Evolutionary conservation across 352 stramenopile species (phyloP), one percentile per base, ranked within the genome.

Genomic region (Paralagenidium karlingii): DNA sequence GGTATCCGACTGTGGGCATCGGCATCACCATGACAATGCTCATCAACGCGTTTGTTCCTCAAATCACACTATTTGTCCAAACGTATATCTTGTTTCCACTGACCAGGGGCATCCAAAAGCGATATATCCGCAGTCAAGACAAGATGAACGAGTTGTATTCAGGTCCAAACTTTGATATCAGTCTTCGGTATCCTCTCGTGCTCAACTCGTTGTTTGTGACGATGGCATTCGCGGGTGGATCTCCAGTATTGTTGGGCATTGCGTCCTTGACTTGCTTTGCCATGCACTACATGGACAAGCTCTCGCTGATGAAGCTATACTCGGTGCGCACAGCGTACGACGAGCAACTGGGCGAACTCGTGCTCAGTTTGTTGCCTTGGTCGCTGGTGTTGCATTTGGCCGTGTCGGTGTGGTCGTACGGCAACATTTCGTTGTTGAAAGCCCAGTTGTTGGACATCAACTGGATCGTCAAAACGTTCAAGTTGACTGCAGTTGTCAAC

Each of bases 161-260:
- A 0, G 76, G 71, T 0, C 74, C 71, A 6, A 24, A 49, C 9
- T 90, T 93, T 34, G 67, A 88, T 32, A 74, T 89, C 37, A 69
- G 74, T 8, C 47, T 89, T 27, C 62, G 75, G 21, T 93, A 93
- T 49, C 77, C 79, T 3, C 62, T 87, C 54, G 53, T 93, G 24
- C 63, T 91, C 26, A 93, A 89, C 41, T 86, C 69, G 22, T 50
- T 91, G 13, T 87, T 87, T 37, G 76, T 93, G 31, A 89, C 79
- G 3, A 68, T 90, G 41, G 46, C 82, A 12, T 93, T 91, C 43
- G 80, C 66, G 24, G 79, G 77, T 15, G 76, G 77, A 9, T 85
- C 77, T 11, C 79, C 79, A 0, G 48, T 90, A 2, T 34, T 93
- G 41, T 59, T 93, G 11, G 85, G 85, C 32, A 82, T 88, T 28